Conservation (phyloP, 2,329 filamentous ascomycete genomes). For the Volutella citrinella region DNA sequence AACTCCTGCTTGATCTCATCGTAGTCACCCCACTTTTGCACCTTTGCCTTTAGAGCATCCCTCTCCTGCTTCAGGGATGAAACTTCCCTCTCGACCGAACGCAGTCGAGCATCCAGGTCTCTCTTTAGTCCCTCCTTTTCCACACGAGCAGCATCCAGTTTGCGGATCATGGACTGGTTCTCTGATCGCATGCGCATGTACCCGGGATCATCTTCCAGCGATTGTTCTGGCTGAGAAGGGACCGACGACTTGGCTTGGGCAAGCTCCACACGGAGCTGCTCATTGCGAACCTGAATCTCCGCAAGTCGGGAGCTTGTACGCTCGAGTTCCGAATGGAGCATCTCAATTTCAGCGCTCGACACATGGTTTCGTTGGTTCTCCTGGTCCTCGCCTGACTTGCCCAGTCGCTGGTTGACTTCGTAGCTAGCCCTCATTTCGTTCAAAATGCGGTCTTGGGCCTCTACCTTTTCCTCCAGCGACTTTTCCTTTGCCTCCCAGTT, state of each 20-base stretch:
- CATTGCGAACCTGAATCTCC: constrained; percentile 90
- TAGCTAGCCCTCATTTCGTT: constrained; percentile 97
- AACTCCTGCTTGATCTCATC: constrained; percentile 95
- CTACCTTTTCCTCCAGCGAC: constrained; percentile 85
- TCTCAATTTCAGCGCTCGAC: constrained; percentile 86
- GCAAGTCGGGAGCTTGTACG: constrained; percentile 82
- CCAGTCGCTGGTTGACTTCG: constrained; percentile 89
- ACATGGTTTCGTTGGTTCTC: constrained; percentile 61
- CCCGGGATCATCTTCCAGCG: constrained; percentile 82
- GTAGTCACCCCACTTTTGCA: constrained; percentile 90
- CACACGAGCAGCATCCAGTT: constrained; percentile 77
- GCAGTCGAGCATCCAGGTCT: constrained; percentile 70
- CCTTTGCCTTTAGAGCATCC: constrained; percentile 73
- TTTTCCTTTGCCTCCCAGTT: constrained; percentile 97
- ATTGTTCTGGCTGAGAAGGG: constrained; percentile 56
- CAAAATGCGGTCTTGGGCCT: constrained; percentile 86
- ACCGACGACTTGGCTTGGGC: constrained; percentile 77
- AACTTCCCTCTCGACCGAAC: constrained; percentile 76
- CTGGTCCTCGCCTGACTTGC: constrained; percentile 64
- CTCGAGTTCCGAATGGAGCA: constrained; percentile 88
- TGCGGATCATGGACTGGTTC: constrained; percentile 87
- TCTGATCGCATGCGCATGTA: constrained; percentile 88
- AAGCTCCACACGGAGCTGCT: constrained; percentile 85
- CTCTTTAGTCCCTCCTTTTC: constrained; percentile 81
- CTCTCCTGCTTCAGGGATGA: constrained; percentile 74